Conservation (phyloP, 1,284 basidiomycete species). For the Trichosporon sp. region DNA sequence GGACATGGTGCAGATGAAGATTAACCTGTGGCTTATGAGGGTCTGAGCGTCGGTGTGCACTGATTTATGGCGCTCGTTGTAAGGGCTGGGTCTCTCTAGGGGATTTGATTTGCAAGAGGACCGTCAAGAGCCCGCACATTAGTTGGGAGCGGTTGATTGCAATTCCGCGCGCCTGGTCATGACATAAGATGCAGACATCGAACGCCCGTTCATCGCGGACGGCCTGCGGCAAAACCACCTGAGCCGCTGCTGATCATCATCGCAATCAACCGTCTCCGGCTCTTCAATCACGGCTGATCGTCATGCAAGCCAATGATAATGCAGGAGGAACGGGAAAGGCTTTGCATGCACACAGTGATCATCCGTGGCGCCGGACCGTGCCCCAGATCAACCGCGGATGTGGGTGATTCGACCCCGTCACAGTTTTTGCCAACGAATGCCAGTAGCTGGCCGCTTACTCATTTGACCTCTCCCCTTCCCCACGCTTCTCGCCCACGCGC, state of each 20-base stretch:
- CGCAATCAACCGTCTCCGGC: constrained; percentile 7
- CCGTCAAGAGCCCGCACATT: not conserved
- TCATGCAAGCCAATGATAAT: not conserved
- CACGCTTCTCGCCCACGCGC: not conserved
- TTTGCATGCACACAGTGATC: not conserved
- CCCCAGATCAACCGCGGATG: not conserved
- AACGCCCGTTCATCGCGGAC: not conserved
- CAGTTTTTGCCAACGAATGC: not conserved
- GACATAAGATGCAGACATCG: constrained; percentile 1
- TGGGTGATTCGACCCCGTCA: not conserved
- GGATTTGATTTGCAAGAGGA: not conserved
- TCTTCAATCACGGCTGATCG: constrained; percentile 7
- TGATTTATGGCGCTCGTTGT: not conserved
- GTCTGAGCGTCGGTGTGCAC: not conserved
- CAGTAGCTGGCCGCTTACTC: not conserved
- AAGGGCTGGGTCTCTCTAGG: not conserved
- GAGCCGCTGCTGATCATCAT: constrained; percentile 1
- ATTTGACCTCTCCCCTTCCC: not conserved
- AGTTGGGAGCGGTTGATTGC: not conserved
- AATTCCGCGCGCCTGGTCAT: not conserved
- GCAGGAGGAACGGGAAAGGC: not conserved
- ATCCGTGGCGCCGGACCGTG: not conserved
- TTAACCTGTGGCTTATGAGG: not conserved
- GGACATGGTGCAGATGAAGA: not conserved
- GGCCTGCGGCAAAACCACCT: not conserved